Evolutionary conservation across 257 asterid genomes (phyloP), one percentile per base, ranked within the genome.

Genomic region (Handroanthus guayacan): DNA sequence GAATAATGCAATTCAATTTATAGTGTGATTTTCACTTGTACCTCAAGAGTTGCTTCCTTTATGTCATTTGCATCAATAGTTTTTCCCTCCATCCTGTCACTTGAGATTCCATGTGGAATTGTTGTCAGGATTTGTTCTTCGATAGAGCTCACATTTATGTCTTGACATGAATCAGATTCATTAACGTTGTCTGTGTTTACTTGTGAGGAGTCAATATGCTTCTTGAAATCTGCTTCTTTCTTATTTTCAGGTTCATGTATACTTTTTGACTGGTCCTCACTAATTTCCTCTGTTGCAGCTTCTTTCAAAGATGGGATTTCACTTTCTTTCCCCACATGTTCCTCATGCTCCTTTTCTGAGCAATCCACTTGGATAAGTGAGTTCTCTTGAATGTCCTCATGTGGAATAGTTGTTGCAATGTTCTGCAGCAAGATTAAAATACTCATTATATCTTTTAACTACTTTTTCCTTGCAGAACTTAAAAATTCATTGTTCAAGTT

Each of bases 391-490:
- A 56, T 65, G 10, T 20, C 73, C 76, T 61, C 48, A 3, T 67
- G 57, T 17, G 65, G 66, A 34, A 18, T 69, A 58, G 72, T 45
- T 74, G 38, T 43, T 16, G 54, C 64, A 38, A 25, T 20, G 16
- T 47, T 71, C 83, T 82, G 79, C 81, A 64, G 31, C 65, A 62
- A 79, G 45, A 71, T 61, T 11, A 67, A 8, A 77, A 48, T 31
- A 48, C 5, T 43, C 25, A 16, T n/a, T n/a, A n/a, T n/a, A 25
- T 58, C 41, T 41, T n/a, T 55, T 50, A 69, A 67, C 34, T 67
- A 25, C 11, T 38, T 10, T 50, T 52, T 72, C 58, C 48, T 31
- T 43, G 18, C 56, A 36, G 51, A 47, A 18, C 44, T 2, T 41
- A 41, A 20, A 70, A 31, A 57, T 61, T 13, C 11, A 20, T 50